Base-by-base conservation (phyloP, 768 basidiomycete species). In the Tephrocybe rancida region DNA sequence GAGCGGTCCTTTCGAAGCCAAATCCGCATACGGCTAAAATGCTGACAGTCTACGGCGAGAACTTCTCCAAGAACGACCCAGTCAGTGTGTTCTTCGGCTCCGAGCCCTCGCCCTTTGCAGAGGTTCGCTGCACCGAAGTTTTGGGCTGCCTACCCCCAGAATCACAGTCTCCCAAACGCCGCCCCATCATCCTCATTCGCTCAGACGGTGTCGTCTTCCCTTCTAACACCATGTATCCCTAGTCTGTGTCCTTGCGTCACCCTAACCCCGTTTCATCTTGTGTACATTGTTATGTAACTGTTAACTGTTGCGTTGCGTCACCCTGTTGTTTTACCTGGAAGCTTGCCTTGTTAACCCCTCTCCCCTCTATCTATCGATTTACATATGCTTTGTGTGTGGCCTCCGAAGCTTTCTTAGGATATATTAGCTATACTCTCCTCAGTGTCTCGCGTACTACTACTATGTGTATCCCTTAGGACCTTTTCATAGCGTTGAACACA, bases 151-250 rank as follows among this genome's bases (percentile, higher is more conserved):
- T 90, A 38, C 92, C 92, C 14, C 88, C 89, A 3, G 89, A 90
- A 60, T 75, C 76, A 44, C 84, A 80, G 60, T 70, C 78, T 48
- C 68, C 74, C 53, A 90, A 89, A 72, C 87, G 88, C 50, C 78
- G 90, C 45, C 89, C 91, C 8, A 84, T 95, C 52, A 79, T 93
- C 58, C 82, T 95, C 64, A 83, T 94, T 52, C 84, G 92, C 45
- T 80, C 83, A 9, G 92, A 95, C 64, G 92, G 92, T 42, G 84
- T 95, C 55, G 87, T 95, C 48, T 92, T 92, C 77, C 93, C 92
- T 6, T 91, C 91, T 22, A 85, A 77, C 63, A 79, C 84, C 27
- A 81, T 87, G 81, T 92, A 91, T 77, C 90, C 90, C 30, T 92
- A 83, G 80, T 71, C 50, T 41, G 50, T 45, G 50, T 62, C 22